phyloP scores from a whole-genome alignment of 441 rosid genomes.

The Erodium chrysanthum region DNA sequence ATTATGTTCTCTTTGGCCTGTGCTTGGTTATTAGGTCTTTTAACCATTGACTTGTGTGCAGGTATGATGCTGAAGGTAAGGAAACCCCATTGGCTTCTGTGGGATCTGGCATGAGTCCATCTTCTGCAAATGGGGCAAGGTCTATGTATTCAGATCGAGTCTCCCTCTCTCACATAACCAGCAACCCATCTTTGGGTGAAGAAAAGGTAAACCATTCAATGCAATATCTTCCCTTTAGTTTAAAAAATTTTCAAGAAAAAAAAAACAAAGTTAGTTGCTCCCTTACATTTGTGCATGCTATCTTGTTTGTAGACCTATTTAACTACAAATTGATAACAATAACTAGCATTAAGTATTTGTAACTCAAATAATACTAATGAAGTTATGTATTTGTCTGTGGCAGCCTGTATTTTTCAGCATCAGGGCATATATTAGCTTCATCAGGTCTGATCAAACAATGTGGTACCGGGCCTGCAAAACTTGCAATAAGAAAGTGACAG shows the following conservation, averaged over 20 bases:
- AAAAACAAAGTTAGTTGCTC: no score
- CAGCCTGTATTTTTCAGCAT: slow-evolving; percentile 71
- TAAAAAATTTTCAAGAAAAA: no score
- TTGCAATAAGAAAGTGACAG: slow-evolving; percentile 87
- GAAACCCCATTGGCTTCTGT: slow-evolving; percentile 62
- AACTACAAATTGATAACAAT: no score
- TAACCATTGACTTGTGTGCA: slow-evolving; percentile 15
- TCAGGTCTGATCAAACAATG: slow-evolving; percentile 86
- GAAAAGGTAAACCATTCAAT: slow-evolving; percentile 54
- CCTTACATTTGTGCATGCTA: no score
- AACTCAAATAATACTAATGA: no score
- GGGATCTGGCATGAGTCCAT: slow-evolving; percentile 53
- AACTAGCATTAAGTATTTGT: no score
- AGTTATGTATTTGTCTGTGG: slow-evolving; percentile 11
- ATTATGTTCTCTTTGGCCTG: not conserved
- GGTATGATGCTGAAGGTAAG: slow-evolving; percentile 87
- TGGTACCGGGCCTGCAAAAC: slow-evolving; percentile 94
- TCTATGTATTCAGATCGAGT: slow-evolving; percentile 68
- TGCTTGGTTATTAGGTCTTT: not conserved
- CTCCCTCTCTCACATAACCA: slow-evolving; percentile 45
- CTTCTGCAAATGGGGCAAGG: slow-evolving; percentile 41
- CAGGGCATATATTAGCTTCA: slow-evolving; percentile 61
- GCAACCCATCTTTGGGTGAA: slow-evolving; percentile 54
- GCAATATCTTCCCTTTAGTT: no score
- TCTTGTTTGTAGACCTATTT: no score